phyloP scores from a whole-genome alignment of 2,329 filamentous ascomycete genomes.

The Pleurostoma richardsiae region DNA sequence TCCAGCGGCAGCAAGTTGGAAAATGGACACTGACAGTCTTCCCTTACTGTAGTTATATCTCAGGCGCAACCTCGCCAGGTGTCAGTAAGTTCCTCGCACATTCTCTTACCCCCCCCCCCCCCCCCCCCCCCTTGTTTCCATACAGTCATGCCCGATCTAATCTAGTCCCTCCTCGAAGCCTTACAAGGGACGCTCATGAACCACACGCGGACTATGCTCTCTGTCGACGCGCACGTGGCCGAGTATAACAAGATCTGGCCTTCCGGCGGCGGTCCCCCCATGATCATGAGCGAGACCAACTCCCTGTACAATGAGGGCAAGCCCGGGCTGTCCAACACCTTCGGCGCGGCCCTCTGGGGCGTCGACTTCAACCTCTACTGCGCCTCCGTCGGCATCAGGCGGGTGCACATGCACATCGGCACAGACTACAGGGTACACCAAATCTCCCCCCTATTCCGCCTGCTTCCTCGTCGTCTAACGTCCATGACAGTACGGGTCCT shows the following conservation, averaged over 20 bases:
- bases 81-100: slow-evolving; percentile 29
- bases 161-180: slow-evolving; percentile 13
- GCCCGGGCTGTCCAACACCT: slow-evolving; percentile 57
- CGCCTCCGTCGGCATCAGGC: slow-evolving; percentile 48
- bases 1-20: too few relatives aligned
- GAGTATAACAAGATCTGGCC: slow-evolving; percentile 37
- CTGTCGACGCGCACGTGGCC: slow-evolving; percentile 41
- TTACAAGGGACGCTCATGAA: slow-evolving; percentile 60
- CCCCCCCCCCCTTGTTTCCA: too few relatives aligned
- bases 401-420: slow-evolving; percentile 61
- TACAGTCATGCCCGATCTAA: too few relatives aligned
- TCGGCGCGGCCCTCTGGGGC: slow-evolving; percentile 61
- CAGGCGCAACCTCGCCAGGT: slow-evolving; percentile 51
- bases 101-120: too few relatives aligned
- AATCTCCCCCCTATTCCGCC: slow-evolving; percentile 1
- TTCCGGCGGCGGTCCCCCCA: slow-evolving; percentile 31
- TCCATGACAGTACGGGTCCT: slow-evolving; percentile 40
- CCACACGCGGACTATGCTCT: slow-evolving; percentile 46
- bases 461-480: too few relatives aligned
- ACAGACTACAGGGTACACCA: slow-evolving; percentile 48
- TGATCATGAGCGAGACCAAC: slow-evolving; percentile 58
- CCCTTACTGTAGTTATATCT: slow-evolving; percentile 48
- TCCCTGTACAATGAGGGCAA: slow-evolving; percentile 58
- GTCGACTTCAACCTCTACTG: slow-evolving; percentile 57
- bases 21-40: slow-evolving; percentile 1